These are phyloP conservation scores for Metschnikowia gelsemii DNA, from an alignment of 805 yeast species.

Conservation along the genomic window DNA sequence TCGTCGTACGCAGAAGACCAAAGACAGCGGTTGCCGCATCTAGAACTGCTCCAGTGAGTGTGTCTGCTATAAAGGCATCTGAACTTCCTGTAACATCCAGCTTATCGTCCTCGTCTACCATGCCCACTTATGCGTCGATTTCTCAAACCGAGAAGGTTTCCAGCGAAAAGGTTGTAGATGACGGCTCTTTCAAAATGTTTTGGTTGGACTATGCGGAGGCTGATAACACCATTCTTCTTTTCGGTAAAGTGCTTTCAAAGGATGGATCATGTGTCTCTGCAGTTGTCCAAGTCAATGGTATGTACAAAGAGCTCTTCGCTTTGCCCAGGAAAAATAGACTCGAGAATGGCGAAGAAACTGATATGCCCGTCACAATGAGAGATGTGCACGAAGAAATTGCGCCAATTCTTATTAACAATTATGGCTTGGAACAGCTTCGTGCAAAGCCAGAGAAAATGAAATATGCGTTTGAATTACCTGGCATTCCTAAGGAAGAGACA, in stretches of 20 bases:
- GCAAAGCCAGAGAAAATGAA: constrained; percentile 72
- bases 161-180: constrained; percentile 15
- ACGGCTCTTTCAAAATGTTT: constrained; percentile 63
- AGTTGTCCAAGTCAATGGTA: constrained; percentile 69
- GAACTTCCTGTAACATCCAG: constrained; percentile 22
- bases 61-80: constrained; percentile 38
- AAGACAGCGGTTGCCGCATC: constrained; percentile 48
- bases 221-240: constrained; percentile 63
- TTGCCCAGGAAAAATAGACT: constrained; percentile 59
- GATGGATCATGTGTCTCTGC: constrained; percentile 66
- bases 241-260: constrained; percentile 71
- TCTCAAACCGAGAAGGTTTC: constrained; percentile 38
- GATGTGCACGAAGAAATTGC: constrained; percentile 80
- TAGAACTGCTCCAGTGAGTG: constrained; percentile 39
- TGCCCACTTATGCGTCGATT: constrained; percentile 23
- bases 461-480: constrained; percentile 85
- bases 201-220: constrained; percentile 91
- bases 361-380: constrained; percentile 45
- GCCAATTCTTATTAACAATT: constrained; percentile 60
- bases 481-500: constrained; percentile 72
- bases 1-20: constrained; percentile 52
- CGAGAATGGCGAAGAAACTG: constrained; percentile 42
- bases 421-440: constrained; percentile 59
- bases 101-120: constrained; percentile 17
- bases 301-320: constrained; percentile 71